A percentile compares a stretch with the other conserved stretches of the same genome.
Conservation (phyloP, 2,329 filamentous ascomycete genomes). For the Thelonectria discophora region DNA sequence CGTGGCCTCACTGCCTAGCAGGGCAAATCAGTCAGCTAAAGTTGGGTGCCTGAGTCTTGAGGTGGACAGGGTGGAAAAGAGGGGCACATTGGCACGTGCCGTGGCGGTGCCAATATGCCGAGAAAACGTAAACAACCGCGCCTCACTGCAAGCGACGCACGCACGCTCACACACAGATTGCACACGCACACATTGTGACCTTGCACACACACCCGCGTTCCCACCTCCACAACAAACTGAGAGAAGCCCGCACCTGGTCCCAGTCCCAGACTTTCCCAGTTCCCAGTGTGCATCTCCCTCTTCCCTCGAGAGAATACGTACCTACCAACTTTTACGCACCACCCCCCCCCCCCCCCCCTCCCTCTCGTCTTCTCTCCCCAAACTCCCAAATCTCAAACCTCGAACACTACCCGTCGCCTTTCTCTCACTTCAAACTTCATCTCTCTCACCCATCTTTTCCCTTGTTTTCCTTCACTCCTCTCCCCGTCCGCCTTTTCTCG, state of each 20-base stretch:
- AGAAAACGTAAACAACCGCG: slow-evolving; percentile 17
- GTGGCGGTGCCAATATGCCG: background rate
- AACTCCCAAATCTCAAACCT: slow-evolving; percentile 41
- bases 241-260: slow-evolving; percentile 12
- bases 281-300: slow-evolving; percentile 32
- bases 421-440: slow-evolving; percentile 34
- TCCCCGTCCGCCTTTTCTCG: slow-evolving; percentile 28
- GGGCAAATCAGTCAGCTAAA: background rate
- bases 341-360: slow-evolving; percentile 34
- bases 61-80: slow-evolving; percentile 5
- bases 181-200: too few relatives aligned
- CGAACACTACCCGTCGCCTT: slow-evolving; percentile 34
- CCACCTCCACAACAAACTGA: slow-evolving; percentile 37
- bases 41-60: too few relatives aligned
- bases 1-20: background rate
- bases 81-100: slow-evolving; percentile 17
- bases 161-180: background rate
- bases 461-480: slow-evolving; percentile 34
- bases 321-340: slow-evolving; percentile 19
- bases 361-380: slow-evolving; percentile 28
- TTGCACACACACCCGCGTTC: slow-evolving; percentile 35
- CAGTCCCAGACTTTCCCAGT: slow-evolving; percentile 17
- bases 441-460: slow-evolving; percentile 23
- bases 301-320: background rate
- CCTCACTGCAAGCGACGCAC: background rate